Evolutionary conservation across 176 grass and related monocot genomes (phyloP).

Genomic region (Zoysia japonica): DNA sequence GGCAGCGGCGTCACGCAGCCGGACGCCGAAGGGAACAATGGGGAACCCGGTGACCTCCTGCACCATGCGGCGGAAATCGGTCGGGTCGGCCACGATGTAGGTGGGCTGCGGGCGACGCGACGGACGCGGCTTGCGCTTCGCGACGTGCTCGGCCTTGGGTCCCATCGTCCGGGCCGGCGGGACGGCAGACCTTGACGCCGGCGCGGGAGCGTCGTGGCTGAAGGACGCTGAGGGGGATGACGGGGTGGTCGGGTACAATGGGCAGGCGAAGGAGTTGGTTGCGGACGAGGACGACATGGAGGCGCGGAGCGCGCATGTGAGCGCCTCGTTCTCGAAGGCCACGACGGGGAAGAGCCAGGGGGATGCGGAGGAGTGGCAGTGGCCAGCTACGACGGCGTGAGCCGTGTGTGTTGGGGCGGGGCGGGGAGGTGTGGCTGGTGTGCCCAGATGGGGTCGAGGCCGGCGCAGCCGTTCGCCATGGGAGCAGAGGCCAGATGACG

Average conservation of each 20-base stretch:
- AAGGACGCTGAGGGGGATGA: conserved; percentile 39
- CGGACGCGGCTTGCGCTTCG: conserved; percentile 33
- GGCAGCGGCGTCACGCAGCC: background rate
- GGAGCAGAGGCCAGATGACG: background rate
- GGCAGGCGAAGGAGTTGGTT: background rate
- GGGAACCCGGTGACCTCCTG: conserved; percentile 55
- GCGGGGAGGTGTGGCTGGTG: background rate
- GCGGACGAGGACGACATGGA: conserved; percentile 1
- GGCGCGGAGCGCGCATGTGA: conserved; percentile 40
- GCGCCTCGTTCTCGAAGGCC: conserved; percentile 44
- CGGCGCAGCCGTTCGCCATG: conserved; percentile 43
- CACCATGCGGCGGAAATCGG: conserved; percentile 59
- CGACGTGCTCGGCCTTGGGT: conserved; percentile 13
- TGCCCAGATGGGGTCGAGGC: conserved; percentile 41
- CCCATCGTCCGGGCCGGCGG: background rate
- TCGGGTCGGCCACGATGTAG: conserved; percentile 49
- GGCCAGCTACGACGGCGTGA: background rate
- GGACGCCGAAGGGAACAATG: background rate
- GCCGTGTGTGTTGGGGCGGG: background rate
- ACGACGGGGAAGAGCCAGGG: conserved; percentile 13
- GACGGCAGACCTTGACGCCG: background rate
- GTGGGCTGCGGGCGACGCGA: conserved; percentile 47
- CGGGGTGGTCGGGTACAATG: conserved; percentile 12
- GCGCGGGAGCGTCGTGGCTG: background rate
- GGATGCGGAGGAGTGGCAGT: background rate